Percentiles rank a stretch among this genome's conserved stretches.
Conservation (phyloP, 116 monocot species). For the Iris pallida region DNA sequence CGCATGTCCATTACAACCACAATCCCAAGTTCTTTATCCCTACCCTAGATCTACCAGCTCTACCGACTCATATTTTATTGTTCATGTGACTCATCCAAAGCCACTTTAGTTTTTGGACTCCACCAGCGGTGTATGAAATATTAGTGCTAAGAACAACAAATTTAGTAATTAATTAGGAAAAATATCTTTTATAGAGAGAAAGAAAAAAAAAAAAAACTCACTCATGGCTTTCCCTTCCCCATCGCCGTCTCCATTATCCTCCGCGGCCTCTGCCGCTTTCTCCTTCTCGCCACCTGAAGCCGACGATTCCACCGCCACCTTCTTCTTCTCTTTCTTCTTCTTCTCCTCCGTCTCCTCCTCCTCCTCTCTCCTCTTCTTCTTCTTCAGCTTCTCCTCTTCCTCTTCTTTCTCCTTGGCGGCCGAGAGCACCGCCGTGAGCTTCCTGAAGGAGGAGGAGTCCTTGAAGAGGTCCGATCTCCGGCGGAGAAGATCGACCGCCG, state of each 20-base stretch:
- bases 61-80: no score
- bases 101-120: no score
- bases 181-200: background rate
- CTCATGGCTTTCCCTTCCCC: slow-evolving; percentile 14
- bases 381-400: slow-evolving; percentile 19
- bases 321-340: background rate
- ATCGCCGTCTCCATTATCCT: slow-evolving; percentile 1
- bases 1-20: no score
- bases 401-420: slow-evolving; percentile 36
- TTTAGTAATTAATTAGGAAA: no score
- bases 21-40: no score
- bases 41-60: no score
- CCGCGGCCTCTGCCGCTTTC: background rate
- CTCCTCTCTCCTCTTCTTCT: slow-evolving; percentile 17
- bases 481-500: slow-evolving; percentile 41
- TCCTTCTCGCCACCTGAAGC: background rate
- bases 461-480: slow-evolving; percentile 40
- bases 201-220: slow-evolving; percentile 5
- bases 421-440: slow-evolving; percentile 26
- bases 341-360: background rate
- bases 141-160: no score
- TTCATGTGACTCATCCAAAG: no score
- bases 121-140: no score
- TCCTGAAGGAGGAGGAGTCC: slow-evolving; percentile 24
- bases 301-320: background rate